Conservation (phyloP, 1,284 basidiomycete genomes). For the Pisolithus thermaeus region DNA sequence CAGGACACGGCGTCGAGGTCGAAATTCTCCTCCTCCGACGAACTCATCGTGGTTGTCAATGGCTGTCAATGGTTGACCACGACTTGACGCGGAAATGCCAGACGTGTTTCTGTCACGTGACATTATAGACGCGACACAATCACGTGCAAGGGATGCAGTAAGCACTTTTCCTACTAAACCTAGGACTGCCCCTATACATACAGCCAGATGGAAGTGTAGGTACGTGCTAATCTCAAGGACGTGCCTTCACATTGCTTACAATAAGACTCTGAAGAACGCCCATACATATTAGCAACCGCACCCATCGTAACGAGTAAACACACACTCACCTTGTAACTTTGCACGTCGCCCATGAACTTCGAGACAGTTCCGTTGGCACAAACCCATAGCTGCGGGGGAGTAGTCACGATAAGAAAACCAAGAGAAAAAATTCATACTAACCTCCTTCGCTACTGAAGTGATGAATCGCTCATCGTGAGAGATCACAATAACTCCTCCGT, state of each 20-base stretch:
- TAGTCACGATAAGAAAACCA: slow-evolving; percentile 1
- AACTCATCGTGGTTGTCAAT: slow-evolving; percentile 36
- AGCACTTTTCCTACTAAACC: too few species aligned
- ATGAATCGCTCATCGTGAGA: slow-evolving; percentile 95
- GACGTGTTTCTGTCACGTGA: too few species aligned
- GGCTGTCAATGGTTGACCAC: too few species aligned
- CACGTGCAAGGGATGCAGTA: too few species aligned
- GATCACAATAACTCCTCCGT: slow-evolving; percentile 93
- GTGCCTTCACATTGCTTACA: slow-evolving; percentile 72
- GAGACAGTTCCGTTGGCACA: slow-evolving; percentile 80
- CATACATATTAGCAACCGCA: slow-evolving; percentile 6
- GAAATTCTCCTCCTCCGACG: slow-evolving; percentile 63
- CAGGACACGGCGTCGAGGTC: slow-evolving; percentile 54
- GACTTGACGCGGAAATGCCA: too few species aligned
- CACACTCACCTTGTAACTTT: slow-evolving; percentile 78
- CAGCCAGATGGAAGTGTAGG: too few species aligned
- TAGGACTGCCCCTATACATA: too few species aligned
- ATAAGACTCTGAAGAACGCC: slow-evolving; percentile 55
- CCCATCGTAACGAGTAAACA: not conserved
- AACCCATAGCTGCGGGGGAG: slow-evolving; percentile 68
- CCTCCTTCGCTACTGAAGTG: slow-evolving; percentile 76
- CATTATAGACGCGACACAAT: too few species aligned
- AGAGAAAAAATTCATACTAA: slow-evolving; percentile 23
- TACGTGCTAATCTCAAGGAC: slow-evolving; percentile 9
- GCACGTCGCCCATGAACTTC: slow-evolving; percentile 89